Conservation (phyloP, 1,139 yeast species). For the Candida albicans region DNA sequence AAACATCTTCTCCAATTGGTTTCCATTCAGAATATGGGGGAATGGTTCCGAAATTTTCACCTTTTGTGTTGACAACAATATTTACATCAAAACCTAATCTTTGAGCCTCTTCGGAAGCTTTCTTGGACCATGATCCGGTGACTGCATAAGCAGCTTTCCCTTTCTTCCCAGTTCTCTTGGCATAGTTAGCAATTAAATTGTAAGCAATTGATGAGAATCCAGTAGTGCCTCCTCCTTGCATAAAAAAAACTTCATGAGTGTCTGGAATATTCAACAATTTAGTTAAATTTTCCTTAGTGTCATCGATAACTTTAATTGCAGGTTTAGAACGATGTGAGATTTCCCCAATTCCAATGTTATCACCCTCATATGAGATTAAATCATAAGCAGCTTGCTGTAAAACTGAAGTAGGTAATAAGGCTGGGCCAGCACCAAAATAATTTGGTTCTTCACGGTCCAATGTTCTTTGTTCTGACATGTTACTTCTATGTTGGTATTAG, state of each 20-base stretch:
- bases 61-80: conserved; percentile 65
- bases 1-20: conserved; percentile 53
- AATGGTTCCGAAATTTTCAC: conserved; percentile 63
- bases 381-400: conserved; percentile 87
- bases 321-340: conserved; percentile 90
- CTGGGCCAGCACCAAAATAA: conserved; percentile 98
- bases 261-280: conserved; percentile 77
- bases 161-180: conserved; percentile 62
- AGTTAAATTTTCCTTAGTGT: conserved; percentile 65
- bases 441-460: conserved; percentile 70
- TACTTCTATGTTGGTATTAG: neutral
- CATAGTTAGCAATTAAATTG: conserved; percentile 75
- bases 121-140: conserved; percentile 92
- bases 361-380: conserved; percentile 63
- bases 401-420: conserved; percentile 79
- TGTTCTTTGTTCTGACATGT: conserved; percentile 13
- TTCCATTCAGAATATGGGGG: conserved; percentile 70
- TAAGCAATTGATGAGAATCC: conserved; percentile 89
- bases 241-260: conserved; percentile 87
- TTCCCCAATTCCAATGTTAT: conserved; percentile 89
- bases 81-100: conserved; percentile 81
- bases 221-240: conserved; percentile 98
- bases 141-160: conserved; percentile 87
- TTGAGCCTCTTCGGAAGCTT: conserved; percentile 80
- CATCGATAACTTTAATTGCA: conserved; percentile 74